Percentiles rank a stretch among this genome's conserved stretches.
Conservation (phyloP, 2,329 filamentous ascomycete genomes). For the Leptographium procerum region DNA sequence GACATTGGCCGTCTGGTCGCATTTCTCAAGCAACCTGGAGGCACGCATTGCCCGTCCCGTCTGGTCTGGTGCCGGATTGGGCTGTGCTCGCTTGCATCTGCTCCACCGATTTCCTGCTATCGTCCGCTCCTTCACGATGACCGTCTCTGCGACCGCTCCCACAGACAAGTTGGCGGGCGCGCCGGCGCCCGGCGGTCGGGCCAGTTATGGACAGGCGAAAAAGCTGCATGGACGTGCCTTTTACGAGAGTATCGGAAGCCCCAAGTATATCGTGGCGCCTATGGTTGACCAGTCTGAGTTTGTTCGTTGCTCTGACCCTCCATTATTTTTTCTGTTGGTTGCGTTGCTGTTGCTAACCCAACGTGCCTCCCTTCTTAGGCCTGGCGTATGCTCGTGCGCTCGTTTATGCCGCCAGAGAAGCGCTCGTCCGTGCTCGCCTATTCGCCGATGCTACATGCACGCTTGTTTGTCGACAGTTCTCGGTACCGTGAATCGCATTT, state of each 20-base stretch:
- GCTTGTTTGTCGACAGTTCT: slow-evolving; percentile 66
- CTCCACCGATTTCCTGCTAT: not conserved
- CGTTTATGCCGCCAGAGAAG: slow-evolving; percentile 63
- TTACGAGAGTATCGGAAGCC: slow-evolving; percentile 88
- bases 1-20: not conserved
- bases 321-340: not conserved
- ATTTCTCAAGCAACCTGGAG: slow-evolving; percentile 5
- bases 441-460: slow-evolving; percentile 91
- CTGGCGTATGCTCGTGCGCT: slow-evolving; percentile 93
- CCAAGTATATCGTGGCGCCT: slow-evolving; percentile 81
- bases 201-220: slow-evolving; percentile 13
- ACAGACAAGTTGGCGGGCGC: slow-evolving; percentile 5
- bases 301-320: slow-evolving; percentile 44
- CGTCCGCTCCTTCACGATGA: slow-evolving; percentile 9
- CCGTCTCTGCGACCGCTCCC: slow-evolving; percentile 6
- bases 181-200: not conserved
- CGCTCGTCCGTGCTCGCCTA: slow-evolving; percentile 67
- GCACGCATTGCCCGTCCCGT: not conserved
- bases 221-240: slow-evolving; percentile 81
- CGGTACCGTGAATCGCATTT: slow-evolving; percentile 75
- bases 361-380: slow-evolving; percentile 42
- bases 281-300: slow-evolving; percentile 99
- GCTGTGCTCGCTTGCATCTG: not conserved
- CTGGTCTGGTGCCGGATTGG: slow-evolving; percentile 2
- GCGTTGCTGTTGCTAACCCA: not conserved